Conservation (phyloP, 495 filamentous ascomycete species). For the Venustampulla echinocandica region DNA sequence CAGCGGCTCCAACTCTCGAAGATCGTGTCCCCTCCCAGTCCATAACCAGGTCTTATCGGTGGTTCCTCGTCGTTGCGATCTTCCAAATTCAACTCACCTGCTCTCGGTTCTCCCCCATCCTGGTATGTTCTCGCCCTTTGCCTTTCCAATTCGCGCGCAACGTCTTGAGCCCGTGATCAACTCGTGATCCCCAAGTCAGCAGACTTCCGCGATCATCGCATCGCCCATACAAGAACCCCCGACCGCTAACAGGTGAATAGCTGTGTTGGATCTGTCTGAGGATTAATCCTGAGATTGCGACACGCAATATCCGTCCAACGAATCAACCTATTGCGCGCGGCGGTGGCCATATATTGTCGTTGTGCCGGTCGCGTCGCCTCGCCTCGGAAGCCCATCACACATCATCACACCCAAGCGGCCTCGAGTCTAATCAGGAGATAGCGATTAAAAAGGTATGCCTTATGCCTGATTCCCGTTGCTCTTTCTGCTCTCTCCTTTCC, state of each 20-base stretch:
- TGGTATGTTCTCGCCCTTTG: background rate
- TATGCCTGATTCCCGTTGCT: constrained; percentile 1
- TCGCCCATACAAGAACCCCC: constrained; percentile 8
- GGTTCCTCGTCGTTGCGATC: constrained; percentile 8
- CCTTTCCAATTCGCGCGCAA: constrained; percentile 6
- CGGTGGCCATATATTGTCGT: constrained; percentile 7
- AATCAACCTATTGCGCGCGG: constrained; percentile 1
- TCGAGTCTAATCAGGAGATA: no score
- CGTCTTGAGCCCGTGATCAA: constrained; percentile 13
- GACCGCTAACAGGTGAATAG: no score
- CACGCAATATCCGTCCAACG: background rate
- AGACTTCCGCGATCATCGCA: constrained; percentile 5
- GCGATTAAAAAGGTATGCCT: background rate
- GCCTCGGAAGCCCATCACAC: no score
- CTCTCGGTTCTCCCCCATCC: background rate
- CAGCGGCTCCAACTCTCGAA: background rate
- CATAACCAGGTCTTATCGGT: constrained; percentile 15
- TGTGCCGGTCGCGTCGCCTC: constrained; percentile 21
- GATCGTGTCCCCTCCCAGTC: background rate
- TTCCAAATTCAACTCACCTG: constrained; percentile 3
- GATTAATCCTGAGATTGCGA: background rate
- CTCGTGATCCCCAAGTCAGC: constrained; percentile 14
- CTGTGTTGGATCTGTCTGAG: no score
- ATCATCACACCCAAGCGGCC: no score
- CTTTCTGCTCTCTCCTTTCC: constrained; percentile 1